These are phyloP conservation scores for Pythium coloratum DNA, from an alignment of 352 stramenopile genomes.

Conservation along the genomic window DNA sequence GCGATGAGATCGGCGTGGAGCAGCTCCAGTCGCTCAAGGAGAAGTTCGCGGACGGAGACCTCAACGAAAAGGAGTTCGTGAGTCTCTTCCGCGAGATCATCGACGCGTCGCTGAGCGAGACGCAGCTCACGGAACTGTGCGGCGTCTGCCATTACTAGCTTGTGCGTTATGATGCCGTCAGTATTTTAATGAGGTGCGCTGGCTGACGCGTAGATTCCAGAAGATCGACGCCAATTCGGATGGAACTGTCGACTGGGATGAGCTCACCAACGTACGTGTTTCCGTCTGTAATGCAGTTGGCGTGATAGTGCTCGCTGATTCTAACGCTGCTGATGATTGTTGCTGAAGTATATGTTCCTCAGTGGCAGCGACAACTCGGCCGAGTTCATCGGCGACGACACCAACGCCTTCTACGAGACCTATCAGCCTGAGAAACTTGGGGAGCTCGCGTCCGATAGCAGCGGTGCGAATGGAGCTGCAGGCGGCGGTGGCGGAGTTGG, in stretches of 20 bases:
- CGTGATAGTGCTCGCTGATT: neutral
- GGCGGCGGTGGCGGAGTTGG: neutral
- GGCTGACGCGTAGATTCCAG: conserved; percentile 50
- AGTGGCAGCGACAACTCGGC: conserved; percentile 62
- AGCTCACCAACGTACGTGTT: conserved; percentile 77
- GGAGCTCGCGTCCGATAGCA: conserved; percentile 21
- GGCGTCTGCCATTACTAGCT: neutral
- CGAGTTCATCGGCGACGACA: conserved; percentile 66
- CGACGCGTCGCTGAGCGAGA: conserved; percentile 71
- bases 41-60: conserved; percentile 79
- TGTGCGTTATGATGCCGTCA: neutral
- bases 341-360: conserved; percentile 80
- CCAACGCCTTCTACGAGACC: conserved; percentile 64
- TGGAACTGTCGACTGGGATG: conserved; percentile 88
- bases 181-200: neutral
- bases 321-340: neutral
- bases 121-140: conserved; percentile 82
- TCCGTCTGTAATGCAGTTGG: neutral
- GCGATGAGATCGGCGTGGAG: conserved; percentile 79
- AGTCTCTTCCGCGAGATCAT: conserved; percentile 83
- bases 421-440: conserved; percentile 55
- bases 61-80: conserved; percentile 86
- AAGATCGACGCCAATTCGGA: conserved; percentile 90
- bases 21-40: conserved; percentile 83
- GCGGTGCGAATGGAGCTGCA: neutral